Percentiles rank a stretch among this genome's conserved stretches.
phyloP scores from a whole-genome alignment of 352 stramenopile genomes.

The Pythium angustatum region DNA sequence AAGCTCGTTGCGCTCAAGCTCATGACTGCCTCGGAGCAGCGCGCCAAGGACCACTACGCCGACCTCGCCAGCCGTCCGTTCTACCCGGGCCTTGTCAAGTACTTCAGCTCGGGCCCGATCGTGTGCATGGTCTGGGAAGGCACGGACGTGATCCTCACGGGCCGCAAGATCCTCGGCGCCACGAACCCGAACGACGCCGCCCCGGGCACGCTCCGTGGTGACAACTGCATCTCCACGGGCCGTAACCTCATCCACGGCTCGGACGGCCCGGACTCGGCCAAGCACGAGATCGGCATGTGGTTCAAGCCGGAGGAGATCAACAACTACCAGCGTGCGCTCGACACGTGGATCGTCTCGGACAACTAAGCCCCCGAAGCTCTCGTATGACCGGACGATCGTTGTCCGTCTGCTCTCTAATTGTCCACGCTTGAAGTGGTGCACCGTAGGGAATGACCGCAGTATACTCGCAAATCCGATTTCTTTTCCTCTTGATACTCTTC shows the following conservation, averaged over 20 bases:
- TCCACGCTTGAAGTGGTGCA: background rate
- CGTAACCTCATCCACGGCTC: slow-evolving; percentile 94
- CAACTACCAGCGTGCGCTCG: slow-evolving; percentile 88
- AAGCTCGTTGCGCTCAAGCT: slow-evolving; percentile 95
- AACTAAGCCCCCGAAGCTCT: slow-evolving; percentile 51
- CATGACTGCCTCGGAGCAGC: slow-evolving; percentile 90
- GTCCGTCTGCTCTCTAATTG: too few species aligned
- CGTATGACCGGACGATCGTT: background rate
- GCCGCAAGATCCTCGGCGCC: slow-evolving; percentile 94
- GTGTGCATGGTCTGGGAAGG: slow-evolving; percentile 95
- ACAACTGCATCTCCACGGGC: slow-evolving; percentile 92
- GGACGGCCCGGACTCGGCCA: slow-evolving; percentile 90
- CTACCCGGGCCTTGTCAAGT: slow-evolving; percentile 90
- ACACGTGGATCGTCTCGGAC: slow-evolving; percentile 88
- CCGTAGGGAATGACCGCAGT: background rate
- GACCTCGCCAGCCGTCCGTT: slow-evolving; percentile 93
- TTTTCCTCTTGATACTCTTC: too few species aligned
- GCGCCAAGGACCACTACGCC: slow-evolving; percentile 92
- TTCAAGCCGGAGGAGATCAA: slow-evolving; percentile 91
- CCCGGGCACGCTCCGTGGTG: slow-evolving; percentile 92
- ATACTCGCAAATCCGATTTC: background rate
- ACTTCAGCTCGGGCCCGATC: slow-evolving; percentile 93
- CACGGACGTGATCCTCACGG: slow-evolving; percentile 93
- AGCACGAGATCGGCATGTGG: slow-evolving; percentile 94
- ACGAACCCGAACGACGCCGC: slow-evolving; percentile 95